Conservation (phyloP, 306 rosid genomes). For the Oxytropis ochrocephala region DNA sequence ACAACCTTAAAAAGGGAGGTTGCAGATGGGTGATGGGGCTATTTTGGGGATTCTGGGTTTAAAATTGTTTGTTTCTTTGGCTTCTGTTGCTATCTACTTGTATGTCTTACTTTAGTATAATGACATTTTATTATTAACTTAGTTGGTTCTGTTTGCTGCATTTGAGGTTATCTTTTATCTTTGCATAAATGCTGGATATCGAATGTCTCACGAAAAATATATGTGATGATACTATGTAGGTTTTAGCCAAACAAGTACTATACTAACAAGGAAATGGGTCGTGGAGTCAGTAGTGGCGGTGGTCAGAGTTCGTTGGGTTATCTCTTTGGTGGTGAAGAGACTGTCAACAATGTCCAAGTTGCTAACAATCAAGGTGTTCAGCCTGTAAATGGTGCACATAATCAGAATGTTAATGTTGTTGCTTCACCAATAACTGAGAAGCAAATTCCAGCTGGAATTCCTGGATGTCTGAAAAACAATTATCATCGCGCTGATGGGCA, state of each 20-base stretch:
- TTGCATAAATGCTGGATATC: neutral
- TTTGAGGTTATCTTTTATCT: neutral
- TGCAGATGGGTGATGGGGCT: too few relatives aligned
- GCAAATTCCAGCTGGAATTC: constrained; percentile 69
- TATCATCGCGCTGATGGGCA: constrained; percentile 79
- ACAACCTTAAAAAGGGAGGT: too few relatives aligned
- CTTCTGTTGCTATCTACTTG: too few relatives aligned
- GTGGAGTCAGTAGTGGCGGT: constrained; percentile 79
- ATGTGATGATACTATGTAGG: constrained; percentile 22
- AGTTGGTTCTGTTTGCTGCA: neutral
- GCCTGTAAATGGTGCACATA: constrained; percentile 19
- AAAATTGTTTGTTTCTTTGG: too few relatives aligned
- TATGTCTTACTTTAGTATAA: too few relatives aligned
- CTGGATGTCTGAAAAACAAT: constrained; percentile 60
- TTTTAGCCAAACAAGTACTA: constrained; percentile 7
- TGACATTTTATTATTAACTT: neutral
- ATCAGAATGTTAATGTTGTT: constrained; percentile 25
- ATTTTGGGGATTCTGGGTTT: too few relatives aligned
- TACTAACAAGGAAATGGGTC: constrained; percentile 47
- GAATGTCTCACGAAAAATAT: neutral
- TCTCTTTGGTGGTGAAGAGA: constrained; percentile 68
- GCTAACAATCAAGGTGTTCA: constrained; percentile 15
- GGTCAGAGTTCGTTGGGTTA: constrained; percentile 85
- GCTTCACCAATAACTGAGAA: constrained; percentile 38
- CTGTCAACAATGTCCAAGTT: constrained; percentile 22